Percentiles rank a stretch among this genome's conserved stretches.
Conservation (phyloP, 331 rosid species). For the Quercus lobata region DNA sequence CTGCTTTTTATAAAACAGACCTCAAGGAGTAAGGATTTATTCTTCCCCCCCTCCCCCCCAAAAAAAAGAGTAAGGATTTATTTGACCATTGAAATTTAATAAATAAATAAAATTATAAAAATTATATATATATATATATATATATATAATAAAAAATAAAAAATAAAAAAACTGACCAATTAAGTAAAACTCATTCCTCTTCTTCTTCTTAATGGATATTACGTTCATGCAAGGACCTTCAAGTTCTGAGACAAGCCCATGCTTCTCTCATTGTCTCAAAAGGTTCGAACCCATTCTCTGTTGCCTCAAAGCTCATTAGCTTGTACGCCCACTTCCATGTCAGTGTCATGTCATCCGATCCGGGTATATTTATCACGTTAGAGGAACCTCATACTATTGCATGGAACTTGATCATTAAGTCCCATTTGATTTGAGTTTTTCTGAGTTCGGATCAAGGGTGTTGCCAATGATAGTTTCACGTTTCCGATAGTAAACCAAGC, state of each 20-base stretch:
- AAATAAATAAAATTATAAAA: too few relatives aligned
- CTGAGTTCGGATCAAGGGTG: constrained; percentile 11
- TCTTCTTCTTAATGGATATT: constrained; percentile 5
- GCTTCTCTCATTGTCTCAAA: constrained; percentile 30
- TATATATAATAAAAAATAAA: too few relatives aligned
- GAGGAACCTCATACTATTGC: constrained; percentile 14
- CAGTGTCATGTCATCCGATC: constrained; percentile 15
- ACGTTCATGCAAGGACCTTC: constrained; percentile 27
- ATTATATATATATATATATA: too few relatives aligned
- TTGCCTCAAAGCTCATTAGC: constrained; percentile 22
- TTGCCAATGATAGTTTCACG: constrained; percentile 39
- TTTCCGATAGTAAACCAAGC: constrained; percentile 39
- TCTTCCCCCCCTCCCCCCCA: too few relatives aligned
- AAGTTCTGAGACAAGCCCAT: constrained; percentile 22
- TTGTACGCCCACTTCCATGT: constrained; percentile 25
- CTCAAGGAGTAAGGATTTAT: too few relatives aligned
- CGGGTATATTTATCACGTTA: constrained; percentile 18
- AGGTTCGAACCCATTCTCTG: constrained; percentile 8
- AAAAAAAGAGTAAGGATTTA: too few relatives aligned
- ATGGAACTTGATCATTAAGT: constrained; percentile 36
- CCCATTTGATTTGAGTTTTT: constrained; percentile 34
- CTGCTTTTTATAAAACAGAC: too few relatives aligned
- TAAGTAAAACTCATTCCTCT: too few relatives aligned
- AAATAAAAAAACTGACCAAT: too few relatives aligned
- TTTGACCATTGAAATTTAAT: too few relatives aligned